Conservation (phyloP, 257 asterid genomes). For the Voacanga thouarsii region DNA sequence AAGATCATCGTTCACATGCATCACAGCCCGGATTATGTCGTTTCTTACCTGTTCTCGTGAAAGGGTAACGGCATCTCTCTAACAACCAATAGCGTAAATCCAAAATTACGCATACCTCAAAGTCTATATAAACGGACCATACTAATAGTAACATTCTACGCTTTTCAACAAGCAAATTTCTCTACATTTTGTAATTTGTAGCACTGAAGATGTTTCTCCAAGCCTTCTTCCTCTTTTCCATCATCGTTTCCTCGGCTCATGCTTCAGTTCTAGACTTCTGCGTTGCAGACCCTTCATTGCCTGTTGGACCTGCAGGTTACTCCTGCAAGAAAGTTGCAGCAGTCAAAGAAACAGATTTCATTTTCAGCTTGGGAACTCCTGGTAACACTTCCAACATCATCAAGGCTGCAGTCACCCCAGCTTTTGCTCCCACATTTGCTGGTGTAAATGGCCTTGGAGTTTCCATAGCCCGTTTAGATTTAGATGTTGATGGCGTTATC, state of each 20-base stretch:
- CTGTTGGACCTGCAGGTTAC: constrained; percentile 65
- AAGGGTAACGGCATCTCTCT: constrained; percentile 7
- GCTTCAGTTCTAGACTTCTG: constrained; percentile 73
- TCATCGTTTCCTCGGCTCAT: constrained; percentile 19
- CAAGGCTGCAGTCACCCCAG: constrained; percentile 65
- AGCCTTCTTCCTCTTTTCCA: constrained; percentile 23
- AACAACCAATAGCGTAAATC: neutral
- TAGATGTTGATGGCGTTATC: constrained; percentile 60
- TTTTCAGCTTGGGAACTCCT: constrained; percentile 43
- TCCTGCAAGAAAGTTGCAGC: constrained; percentile 59
- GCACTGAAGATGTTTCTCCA: constrained; percentile 15
- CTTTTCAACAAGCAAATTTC: neutral
- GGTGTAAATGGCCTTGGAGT: constrained; percentile 69
- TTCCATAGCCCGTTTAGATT: constrained; percentile 64
- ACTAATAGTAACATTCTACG: neutral
- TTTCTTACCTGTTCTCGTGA: constrained; percentile 21
- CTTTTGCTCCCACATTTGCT: constrained; percentile 51
- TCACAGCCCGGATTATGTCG: constrained; percentile 25
- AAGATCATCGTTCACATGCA: constrained; percentile 26
- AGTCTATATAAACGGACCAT: constrained; percentile 1
- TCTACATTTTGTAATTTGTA: neutral
- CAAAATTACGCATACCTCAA: neutral
- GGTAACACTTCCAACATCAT: constrained; percentile 82
- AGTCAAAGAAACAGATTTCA: constrained; percentile 57
- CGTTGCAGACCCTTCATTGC: constrained; percentile 58